Conservation (phyloP, 768 basidiomycete genomes). For the Dictyophora rubrovolvata region DNA sequence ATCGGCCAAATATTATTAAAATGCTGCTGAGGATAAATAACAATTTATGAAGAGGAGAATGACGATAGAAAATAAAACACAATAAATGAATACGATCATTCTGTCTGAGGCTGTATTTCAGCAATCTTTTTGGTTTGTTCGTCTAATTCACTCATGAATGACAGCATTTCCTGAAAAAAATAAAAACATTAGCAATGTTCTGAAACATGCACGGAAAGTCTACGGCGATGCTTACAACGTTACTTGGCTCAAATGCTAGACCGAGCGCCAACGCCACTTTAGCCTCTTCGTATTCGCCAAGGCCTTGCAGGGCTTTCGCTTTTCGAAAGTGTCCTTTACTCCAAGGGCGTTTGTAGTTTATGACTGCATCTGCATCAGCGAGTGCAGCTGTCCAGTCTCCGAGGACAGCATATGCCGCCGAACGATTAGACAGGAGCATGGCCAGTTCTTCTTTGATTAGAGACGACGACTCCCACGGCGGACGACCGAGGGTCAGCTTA, state of each 20-base stretch:
- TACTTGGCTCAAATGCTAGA: constrained; percentile 71
- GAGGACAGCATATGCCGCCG: constrained; percentile 72
- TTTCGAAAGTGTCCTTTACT: constrained; percentile 94
- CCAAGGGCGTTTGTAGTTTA: constrained; percentile 78
- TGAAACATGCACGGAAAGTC: background rate
- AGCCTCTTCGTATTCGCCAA: constrained; percentile 63
- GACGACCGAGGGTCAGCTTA: constrained; percentile 65
- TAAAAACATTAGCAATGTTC: background rate
- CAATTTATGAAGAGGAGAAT: too few relatives aligned
- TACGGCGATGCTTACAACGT: constrained; percentile 30
- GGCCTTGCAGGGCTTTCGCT: constrained; percentile 74
- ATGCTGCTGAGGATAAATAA: too few relatives aligned
- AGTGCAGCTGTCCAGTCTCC: constrained; percentile 70
- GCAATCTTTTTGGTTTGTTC: too few relatives aligned
- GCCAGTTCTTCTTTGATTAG: constrained; percentile 85
- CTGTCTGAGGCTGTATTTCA: too few relatives aligned
- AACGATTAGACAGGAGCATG: constrained; percentile 83
- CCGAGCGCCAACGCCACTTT: constrained; percentile 75
- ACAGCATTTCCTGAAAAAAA: constrained; percentile 2
- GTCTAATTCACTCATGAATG: constrained; percentile 2
- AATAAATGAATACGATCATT: too few relatives aligned
- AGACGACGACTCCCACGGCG: constrained; percentile 81
- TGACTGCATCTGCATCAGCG: constrained; percentile 86
- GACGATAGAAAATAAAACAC: too few relatives aligned
- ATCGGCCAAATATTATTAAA: too few relatives aligned